Percentiles rank a stretch among this genome's conserved stretches.
Conservation (phyloP, 2,329 filamentous ascomycete species). For the Chaetomium olivaceum region DNA sequence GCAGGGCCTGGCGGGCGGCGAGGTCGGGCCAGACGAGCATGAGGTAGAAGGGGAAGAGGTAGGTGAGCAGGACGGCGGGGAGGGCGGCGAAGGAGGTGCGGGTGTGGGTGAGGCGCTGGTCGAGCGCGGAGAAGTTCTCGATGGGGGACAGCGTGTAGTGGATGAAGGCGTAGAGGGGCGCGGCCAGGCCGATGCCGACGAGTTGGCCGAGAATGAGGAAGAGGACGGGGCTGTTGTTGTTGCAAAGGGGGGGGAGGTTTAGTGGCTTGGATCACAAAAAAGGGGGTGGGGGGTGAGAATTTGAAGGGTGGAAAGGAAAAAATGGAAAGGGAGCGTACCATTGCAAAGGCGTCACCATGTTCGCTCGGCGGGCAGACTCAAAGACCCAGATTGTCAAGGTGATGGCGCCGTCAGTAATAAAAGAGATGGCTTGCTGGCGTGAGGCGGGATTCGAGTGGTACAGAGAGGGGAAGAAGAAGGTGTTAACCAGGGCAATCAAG, state of each 20-base stretch:
- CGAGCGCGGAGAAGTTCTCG: conserved; percentile 24
- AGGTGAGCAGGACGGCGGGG: conserved; percentile 20
- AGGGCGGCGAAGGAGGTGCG: conserved; percentile 17
- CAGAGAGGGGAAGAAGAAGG: conserved; percentile 27
- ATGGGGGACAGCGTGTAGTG: conserved; percentile 28
- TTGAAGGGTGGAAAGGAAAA: neutral
- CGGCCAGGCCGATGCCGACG: conserved; percentile 22
- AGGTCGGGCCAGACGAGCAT: conserved; percentile 14
- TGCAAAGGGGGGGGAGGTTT: neutral
- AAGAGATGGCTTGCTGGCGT: conserved; percentile 21
- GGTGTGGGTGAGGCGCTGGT: conserved; percentile 26
- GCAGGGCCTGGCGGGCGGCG: conserved; percentile 1
- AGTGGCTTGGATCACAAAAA: neutral
- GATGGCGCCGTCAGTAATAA: conserved; percentile 24
- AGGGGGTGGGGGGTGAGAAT: neutral
- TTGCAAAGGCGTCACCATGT: conserved; percentile 22
- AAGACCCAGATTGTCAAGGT: conserved; percentile 26
- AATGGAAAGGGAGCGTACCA: conserved; percentile 10
- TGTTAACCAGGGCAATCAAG: conserved; percentile 20
- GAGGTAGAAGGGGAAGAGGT: conserved; percentile 22
- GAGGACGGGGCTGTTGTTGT: conserved; percentile 18
- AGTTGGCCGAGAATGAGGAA: conserved; percentile 25
- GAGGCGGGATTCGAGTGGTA: conserved; percentile 15
- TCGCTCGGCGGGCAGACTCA: conserved; percentile 25
- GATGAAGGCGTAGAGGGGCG: conserved; percentile 25